phyloP scores from a whole-genome alignment of 352 stramenopile species.

The Phytophthora sp. region DNA sequence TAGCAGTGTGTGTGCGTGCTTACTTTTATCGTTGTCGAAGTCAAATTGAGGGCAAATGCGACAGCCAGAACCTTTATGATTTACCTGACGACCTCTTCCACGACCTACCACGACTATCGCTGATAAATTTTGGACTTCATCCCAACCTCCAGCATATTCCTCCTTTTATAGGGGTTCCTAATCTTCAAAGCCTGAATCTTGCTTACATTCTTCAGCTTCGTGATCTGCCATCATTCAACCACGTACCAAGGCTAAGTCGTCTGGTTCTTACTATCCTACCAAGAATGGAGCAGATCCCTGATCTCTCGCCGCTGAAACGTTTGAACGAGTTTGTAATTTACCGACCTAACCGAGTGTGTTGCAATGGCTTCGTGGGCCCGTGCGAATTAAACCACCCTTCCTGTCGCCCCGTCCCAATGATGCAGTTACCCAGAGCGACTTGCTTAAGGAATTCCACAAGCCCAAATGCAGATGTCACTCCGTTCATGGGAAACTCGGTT shows the following conservation, averaged over 20 bases:
- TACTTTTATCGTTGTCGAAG: not conserved
- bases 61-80: constrained; percentile 8
- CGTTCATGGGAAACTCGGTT: constrained; percentile 1
- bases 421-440: not conserved
- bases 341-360: constrained; percentile 17
- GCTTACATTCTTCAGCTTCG: constrained; percentile 12
- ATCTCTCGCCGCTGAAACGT: constrained; percentile 18
- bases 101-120: constrained; percentile 16
- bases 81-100: constrained; percentile 21
- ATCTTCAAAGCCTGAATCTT: constrained; percentile 17
- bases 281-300: constrained; percentile 14
- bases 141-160: constrained; percentile 7
- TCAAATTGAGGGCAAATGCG: constrained; percentile 28
- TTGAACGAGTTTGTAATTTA: constrained; percentile 22
- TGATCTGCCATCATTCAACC: constrained; percentile 15
- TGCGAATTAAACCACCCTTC: constrained; percentile 20
- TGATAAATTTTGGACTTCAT: constrained; percentile 23
- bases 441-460: constrained; percentile 8
- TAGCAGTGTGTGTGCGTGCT: no score
- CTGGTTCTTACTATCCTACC: constrained; percentile 15
- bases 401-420: constrained; percentile 1
- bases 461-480: not conserved
- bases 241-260: constrained; percentile 7
- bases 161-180: constrained; percentile 13
- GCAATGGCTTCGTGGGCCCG: constrained; percentile 12